These are phyloP conservation scores for Luffa aegyptiaca DNA, from an alignment of 306 rosid genomes.

Conservation along the genomic window DNA sequence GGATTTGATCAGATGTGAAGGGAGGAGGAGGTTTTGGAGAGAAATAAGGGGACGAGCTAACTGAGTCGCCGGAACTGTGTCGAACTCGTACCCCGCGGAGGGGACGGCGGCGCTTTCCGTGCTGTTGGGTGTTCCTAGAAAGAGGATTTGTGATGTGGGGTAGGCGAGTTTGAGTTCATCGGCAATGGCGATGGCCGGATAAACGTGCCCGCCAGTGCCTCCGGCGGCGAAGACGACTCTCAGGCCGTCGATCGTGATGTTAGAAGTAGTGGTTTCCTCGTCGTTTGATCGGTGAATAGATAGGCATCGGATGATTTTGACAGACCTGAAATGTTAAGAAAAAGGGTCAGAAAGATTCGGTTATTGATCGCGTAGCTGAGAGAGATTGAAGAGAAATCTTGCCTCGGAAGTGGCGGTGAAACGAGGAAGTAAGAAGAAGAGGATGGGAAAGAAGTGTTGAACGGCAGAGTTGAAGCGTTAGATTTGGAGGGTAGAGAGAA, in stretches of 20 bases:
- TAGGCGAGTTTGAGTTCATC: slow-evolving; percentile 42
- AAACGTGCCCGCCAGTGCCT: slow-evolving; percentile 62
- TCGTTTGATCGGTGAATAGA: slow-evolving; percentile 24
- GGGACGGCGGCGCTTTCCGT: slow-evolving; percentile 48
- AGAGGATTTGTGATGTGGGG: slow-evolving; percentile 42
- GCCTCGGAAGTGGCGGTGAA: slow-evolving; percentile 15
- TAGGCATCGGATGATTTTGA: slow-evolving; percentile 19
- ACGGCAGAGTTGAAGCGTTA: slow-evolving; percentile 3
- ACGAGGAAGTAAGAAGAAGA: neutral
- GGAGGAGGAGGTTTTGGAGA: slow-evolving; percentile 33
- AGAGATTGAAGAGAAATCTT: slow-evolving; percentile 8
- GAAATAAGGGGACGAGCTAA: slow-evolving; percentile 29
- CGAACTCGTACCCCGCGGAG: slow-evolving; percentile 46
- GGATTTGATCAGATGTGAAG: slow-evolving; percentile 32
- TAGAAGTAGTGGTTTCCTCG: slow-evolving; percentile 11
- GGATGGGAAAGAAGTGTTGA: slow-evolving; percentile 7
- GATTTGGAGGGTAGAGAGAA: slow-evolving; percentile 12
- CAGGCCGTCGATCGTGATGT: slow-evolving; percentile 17
- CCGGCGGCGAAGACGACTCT: slow-evolving; percentile 62
- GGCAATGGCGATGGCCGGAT: slow-evolving; percentile 68
- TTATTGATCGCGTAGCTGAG: neutral
- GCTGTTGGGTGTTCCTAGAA: slow-evolving; percentile 50
- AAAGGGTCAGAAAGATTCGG: neutral
- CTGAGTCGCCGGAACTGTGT: slow-evolving; percentile 27
- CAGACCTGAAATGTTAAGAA: slow-evolving; percentile 19